These are phyloP conservation scores for Trichoderma brevicompactum DNA, from an alignment of 2,329 filamentous ascomycete species.

Conservation along the genomic window DNA sequence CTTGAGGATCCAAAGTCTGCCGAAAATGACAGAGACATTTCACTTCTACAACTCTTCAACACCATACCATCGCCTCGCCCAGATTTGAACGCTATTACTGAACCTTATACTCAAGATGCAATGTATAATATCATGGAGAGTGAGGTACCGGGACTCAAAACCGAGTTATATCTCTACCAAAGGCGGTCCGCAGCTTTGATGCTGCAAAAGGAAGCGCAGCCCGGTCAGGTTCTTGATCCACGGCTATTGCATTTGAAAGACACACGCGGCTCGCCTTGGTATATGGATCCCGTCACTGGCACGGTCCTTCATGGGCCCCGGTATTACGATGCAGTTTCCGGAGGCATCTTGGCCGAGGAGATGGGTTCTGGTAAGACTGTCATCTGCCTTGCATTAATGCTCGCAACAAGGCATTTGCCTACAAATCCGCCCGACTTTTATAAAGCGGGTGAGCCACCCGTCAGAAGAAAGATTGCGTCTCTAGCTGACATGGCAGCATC, in stretches of 20 bases:
- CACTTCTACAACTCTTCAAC: conserved; percentile 75
- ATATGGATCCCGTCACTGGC: conserved; percentile 68
- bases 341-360: conserved; percentile 79
- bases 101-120: conserved; percentile 56
- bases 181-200: conserved; percentile 78
- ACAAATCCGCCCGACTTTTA: conserved; percentile 68
- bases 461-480: conserved; percentile 57
- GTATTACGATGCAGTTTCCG: conserved; percentile 73
- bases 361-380: conserved; percentile 88
- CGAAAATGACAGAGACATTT: conserved; percentile 49
- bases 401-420: conserved; percentile 73
- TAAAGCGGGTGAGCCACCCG: conserved; percentile 46
- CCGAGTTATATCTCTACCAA: conserved; percentile 77
- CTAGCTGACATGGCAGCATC: conserved; percentile 78
- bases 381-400: conserved; percentile 77
- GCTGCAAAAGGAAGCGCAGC: conserved; percentile 76
- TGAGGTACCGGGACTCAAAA: conserved; percentile 61
- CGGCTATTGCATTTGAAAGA: conserved; percentile 65
- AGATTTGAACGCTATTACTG: conserved; percentile 50
- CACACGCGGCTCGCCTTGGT: conserved; percentile 67
- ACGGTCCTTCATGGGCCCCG: conserved; percentile 67
- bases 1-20: background rate
- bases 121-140: conserved; percentile 61
- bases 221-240: conserved; percentile 71
- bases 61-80: conserved; percentile 70